phyloP scores from a whole-genome alignment of 495 filamentous ascomycete genomes.

The Terfezia claveryi region DNA sequence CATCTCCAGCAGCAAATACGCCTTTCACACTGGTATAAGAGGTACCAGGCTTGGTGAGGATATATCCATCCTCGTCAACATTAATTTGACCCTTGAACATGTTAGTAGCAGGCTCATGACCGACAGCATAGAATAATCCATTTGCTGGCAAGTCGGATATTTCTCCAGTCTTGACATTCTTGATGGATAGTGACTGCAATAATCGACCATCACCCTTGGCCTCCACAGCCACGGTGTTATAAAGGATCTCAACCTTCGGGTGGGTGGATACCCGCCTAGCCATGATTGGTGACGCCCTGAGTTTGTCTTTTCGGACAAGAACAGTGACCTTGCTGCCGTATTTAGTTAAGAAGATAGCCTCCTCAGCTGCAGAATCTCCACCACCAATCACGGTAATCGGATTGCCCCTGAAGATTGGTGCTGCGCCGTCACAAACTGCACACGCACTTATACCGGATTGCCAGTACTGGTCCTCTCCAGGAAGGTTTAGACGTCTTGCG shows the following conservation, averaged over 20 bases:
- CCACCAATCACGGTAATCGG: slow-evolving; percentile 89
- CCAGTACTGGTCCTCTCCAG: slow-evolving; percentile 90
- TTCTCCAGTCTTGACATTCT: slow-evolving; percentile 54
- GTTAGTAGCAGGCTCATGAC: slow-evolving; percentile 78
- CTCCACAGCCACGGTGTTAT: slow-evolving; percentile 59
- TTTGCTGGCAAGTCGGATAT: slow-evolving; percentile 67
- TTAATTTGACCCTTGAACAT: slow-evolving; percentile 75
- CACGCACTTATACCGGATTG: slow-evolving; percentile 91
- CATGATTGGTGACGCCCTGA: slow-evolving; percentile 81
- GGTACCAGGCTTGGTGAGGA: slow-evolving; percentile 72
- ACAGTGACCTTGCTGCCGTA: slow-evolving; percentile 90
- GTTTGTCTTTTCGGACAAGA: slow-evolving; percentile 62
- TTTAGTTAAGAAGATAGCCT: slow-evolving; percentile 93
- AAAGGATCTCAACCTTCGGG: slow-evolving; percentile 73
- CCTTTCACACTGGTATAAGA: slow-evolving; percentile 73
- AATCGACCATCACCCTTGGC: slow-evolving; percentile 67
- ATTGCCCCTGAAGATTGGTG: slow-evolving; percentile 93
- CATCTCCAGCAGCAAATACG: slow-evolving; percentile 91
- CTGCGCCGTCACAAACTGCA: slow-evolving; percentile 91
- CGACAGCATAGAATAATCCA: slow-evolving; percentile 93
- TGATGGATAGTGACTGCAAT: slow-evolving; percentile 67
- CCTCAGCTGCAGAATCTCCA: slow-evolving; percentile 91
- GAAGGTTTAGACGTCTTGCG: slow-evolving; percentile 54
- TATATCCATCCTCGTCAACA: slow-evolving; percentile 67
- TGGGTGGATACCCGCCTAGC: slow-evolving; percentile 59